Base-by-base conservation (phyloP, 331 rosid genomes). In the Malus hybrid region DNA sequence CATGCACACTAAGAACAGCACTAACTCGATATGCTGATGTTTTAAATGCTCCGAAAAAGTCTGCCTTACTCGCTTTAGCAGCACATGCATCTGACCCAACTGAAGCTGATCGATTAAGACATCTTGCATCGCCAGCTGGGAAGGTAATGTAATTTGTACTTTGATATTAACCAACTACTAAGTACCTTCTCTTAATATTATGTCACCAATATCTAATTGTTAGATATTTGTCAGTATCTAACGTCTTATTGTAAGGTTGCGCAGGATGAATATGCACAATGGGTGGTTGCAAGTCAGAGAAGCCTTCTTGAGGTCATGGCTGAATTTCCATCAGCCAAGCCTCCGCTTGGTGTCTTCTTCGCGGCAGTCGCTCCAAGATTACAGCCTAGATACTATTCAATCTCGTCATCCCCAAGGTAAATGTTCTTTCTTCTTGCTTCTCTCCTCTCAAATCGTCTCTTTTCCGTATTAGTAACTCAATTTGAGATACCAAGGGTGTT, bases 61-160 rank as follows among this genome's bases (percentile, higher is more conserved):
- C 97, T 55, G 84, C 79, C 36, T 84, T 95, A 83, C 88, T 90
- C 15, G 99, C 93, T 55, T 79, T 95, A 67, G 99, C 99, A 46
- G 96, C 98, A 15, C 93, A 92, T 81, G 97, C 99, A 68, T 90
- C 94, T 76, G 88, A 92, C 75, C 94, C 93, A 57, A 78, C 93
- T 59, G 98, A 95, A 86, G 97, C 93, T 19, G 94, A 95, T 75
- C 87, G 93, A 42, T 82, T 95, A 73, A 88, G 98, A 83, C 87
- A 90, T 89, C 97, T 95, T 78, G 98, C 99, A 65, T 95, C 97
- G 48, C 96, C 99, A 65, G 90, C 93, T 52, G 99, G 98, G 83
- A 95, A 95, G 98, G 99, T 95, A 77, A 75, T 52, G 48, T 67
- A 65, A 42, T 20, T 70, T 52, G 27, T 22, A 66, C 65, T 77